Evolutionary conservation across 345 rosid genomes (phyloP).

Genomic region (Mercurialis annua): DNA sequence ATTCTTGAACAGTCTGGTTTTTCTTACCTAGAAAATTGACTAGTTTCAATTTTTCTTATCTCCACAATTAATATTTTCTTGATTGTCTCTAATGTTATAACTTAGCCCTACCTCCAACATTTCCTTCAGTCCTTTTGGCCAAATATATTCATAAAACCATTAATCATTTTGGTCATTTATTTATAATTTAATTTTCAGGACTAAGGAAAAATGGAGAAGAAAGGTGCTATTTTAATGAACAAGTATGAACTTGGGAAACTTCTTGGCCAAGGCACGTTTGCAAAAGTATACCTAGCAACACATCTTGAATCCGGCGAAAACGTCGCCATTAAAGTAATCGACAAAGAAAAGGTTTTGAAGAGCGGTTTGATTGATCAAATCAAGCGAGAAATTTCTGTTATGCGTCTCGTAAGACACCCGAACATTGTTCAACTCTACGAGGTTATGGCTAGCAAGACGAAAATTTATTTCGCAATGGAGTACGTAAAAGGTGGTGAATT

Average conservation of each 20-base stretch:
- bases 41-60: not conserved
- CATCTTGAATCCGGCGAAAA: constrained; percentile 54
- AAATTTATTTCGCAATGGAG: constrained; percentile 82
- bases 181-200: not conserved
- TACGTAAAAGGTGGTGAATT: constrained; percentile 78
- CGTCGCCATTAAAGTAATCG: constrained; percentile 71
- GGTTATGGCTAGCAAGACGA: constrained; percentile 83
- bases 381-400: constrained; percentile 79
- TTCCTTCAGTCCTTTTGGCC: not conserved
- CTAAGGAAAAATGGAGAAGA: constrained; percentile 52
- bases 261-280: constrained; percentile 86
- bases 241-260: constrained; percentile 68
- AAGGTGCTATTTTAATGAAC: constrained; percentile 48
- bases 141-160: not conserved
- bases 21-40: not conserved
- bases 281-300: constrained; percentile 74
- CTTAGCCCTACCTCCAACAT: not conserved
- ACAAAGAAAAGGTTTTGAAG: constrained; percentile 59
- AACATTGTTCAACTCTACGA: constrained; percentile 72
- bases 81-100: not conserved
- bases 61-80: too few species aligned
- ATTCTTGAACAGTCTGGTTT: not conserved
- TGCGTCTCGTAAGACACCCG: constrained; percentile 76
- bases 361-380: constrained; percentile 74
- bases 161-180: not conserved